phyloP scores from a whole-genome alignment of 2,329 filamentous ascomycete genomes.

The Didymella segeticola region DNA sequence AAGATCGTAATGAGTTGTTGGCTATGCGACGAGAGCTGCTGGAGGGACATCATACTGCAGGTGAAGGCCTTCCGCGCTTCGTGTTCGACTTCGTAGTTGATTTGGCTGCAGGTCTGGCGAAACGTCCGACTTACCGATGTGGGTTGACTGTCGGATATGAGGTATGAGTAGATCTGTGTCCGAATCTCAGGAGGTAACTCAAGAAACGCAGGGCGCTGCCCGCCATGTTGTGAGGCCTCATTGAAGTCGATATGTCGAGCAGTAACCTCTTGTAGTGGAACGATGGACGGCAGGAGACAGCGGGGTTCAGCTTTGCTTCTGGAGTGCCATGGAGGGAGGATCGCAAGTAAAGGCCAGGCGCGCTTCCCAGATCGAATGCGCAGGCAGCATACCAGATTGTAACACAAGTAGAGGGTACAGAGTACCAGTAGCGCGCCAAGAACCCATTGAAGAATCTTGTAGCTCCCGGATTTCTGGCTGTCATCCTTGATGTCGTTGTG shows the following conservation, averaged over 20 bases:
- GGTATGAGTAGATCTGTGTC: not conserved
- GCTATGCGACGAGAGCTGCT: too few species aligned
- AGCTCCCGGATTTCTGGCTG: too few species aligned
- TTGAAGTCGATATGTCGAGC: not conserved
- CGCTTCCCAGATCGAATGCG: not conserved
- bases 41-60: not conserved
- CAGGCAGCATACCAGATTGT: not conserved
- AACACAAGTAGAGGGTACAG: not conserved
- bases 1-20: too few species aligned
- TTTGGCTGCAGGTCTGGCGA: not conserved
- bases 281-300: not conserved
- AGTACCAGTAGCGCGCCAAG: not conserved
- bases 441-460: not conserved
- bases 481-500: not conserved
- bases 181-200: not conserved
- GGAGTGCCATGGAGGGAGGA: not conserved
- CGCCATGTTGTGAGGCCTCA: not conserved
- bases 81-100: not conserved
- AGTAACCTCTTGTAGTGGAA: not conserved
- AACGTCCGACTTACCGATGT: not conserved
- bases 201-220: not conserved
- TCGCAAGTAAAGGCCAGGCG: not conserved
- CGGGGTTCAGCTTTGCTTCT: not conserved
- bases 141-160: not conserved
- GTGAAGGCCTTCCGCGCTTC: not conserved